Conservation (phyloP, 2,329 filamentous ascomycete species). For the Cercospora sesami region DNA sequence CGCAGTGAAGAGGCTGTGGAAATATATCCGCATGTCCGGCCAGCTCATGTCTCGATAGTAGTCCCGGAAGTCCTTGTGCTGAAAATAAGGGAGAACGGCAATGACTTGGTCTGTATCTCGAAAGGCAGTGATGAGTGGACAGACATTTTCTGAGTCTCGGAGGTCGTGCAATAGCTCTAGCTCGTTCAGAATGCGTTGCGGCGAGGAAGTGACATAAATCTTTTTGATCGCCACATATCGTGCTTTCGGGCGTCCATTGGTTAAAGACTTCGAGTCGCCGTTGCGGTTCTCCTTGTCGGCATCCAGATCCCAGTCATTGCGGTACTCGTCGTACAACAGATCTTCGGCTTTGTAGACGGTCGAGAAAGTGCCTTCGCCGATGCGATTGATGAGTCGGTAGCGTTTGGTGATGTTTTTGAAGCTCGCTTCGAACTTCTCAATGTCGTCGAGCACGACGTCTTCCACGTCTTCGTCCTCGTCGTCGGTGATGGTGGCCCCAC, state of each 20-base stretch:
- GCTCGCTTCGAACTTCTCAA: constrained; percentile 75
- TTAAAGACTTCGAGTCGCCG: constrained; percentile 22
- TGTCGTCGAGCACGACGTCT: constrained; percentile 74
- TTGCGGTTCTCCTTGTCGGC: constrained; percentile 43
- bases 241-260: constrained; percentile 44
- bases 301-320: constrained; percentile 82
- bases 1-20: constrained; percentile 83
- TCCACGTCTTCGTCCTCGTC: constrained; percentile 62
- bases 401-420: constrained; percentile 81
- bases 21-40: constrained; percentile 83
- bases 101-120: constrained; percentile 91
- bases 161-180: constrained; percentile 90
- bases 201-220: constrained; percentile 97
- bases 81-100: constrained; percentile 91
- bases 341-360: constrained; percentile 99
- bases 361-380: constrained; percentile 97
- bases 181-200: constrained; percentile 90
- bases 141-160: constrained; percentile 78
- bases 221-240: constrained; percentile 97
- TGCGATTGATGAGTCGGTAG: constrained; percentile 91
- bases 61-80: constrained; percentile 88
- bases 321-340: constrained; percentile 75
- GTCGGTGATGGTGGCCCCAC: constrained; percentile 53
- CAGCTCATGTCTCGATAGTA: constrained; percentile 92
- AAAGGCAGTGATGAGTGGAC: constrained; percentile 96